phyloP scores from a whole-genome alignment of 1,284 basidiomycete species.

The Malassezia globosa region DNA sequence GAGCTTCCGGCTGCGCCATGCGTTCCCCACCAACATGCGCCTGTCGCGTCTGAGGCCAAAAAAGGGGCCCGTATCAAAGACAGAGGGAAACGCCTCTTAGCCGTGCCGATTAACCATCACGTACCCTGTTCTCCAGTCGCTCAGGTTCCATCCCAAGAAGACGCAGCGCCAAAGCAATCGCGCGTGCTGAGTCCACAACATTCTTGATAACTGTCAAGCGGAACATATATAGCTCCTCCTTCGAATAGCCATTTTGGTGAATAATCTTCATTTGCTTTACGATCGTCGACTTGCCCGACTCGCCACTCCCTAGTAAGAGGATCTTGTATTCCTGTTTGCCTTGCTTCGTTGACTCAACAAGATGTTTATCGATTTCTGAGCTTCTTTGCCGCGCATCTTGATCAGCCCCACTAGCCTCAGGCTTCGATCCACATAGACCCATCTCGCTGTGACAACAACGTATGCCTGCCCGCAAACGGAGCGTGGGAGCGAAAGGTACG shows the following conservation, averaged over 20 bases:
- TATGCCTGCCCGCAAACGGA: no score
- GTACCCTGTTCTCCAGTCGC: conserved; percentile 64
- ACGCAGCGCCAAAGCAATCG: conserved; percentile 74
- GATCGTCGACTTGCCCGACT: conserved; percentile 88
- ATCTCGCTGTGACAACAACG: conserved; percentile 4
- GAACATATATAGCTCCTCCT: conserved; percentile 67
- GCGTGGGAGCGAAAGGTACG: no score
- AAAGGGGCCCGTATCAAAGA: no score
- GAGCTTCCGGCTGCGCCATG: no score
- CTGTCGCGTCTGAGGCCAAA: no score
- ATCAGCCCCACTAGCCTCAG: conserved; percentile 58
- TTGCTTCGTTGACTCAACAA: conserved; percentile 54
- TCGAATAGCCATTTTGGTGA: conserved; percentile 80
- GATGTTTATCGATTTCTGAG: conserved; percentile 52
- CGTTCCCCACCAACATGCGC: no score
- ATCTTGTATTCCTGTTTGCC: conserved; percentile 91
- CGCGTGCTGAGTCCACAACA: conserved; percentile 60
- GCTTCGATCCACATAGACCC: conserved; percentile 31
- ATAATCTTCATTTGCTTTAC: conserved; percentile 99
- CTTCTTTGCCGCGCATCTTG: conserved; percentile 37
- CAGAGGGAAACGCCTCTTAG: no score
- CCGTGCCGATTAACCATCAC: no score
- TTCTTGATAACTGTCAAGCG: conserved; percentile 58
- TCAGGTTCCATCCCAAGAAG: conserved; percentile 77
- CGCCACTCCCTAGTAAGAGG: conserved; percentile 67